Conservation (phyloP, 1,284 basidiomycete genomes). For the Phlebopus sp. region DNA sequence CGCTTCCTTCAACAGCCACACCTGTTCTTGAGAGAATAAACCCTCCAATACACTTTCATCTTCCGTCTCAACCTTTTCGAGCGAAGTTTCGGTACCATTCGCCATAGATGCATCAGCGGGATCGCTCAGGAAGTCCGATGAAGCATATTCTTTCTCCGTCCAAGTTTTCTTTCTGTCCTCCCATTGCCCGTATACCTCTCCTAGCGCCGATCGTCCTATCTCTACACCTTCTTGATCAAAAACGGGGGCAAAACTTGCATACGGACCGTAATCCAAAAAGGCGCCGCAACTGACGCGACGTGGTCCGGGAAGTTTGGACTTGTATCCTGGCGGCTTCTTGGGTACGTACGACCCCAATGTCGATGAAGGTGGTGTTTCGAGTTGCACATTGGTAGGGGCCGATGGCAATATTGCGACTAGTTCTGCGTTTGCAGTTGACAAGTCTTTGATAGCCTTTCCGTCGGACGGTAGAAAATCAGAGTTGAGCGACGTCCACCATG, state of each 20-base stretch:
- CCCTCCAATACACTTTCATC: constrained; percentile 43
- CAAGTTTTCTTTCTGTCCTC: constrained; percentile 36
- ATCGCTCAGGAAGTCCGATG: constrained; percentile 7
- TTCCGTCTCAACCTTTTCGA: constrained; percentile 8
- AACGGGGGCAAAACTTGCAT: constrained; percentile 69
- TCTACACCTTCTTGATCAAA: constrained; percentile 73
- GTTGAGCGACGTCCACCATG: constrained; percentile 75
- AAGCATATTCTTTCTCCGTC: constrained; percentile 12
- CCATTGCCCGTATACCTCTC: constrained; percentile 50
- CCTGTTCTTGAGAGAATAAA: constrained; percentile 54
- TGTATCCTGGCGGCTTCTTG: constrained; percentile 38
- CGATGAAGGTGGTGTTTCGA: constrained; percentile 20
- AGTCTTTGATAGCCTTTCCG: constrained; percentile 43
- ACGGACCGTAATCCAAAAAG: constrained; percentile 75
- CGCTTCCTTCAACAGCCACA: constrained; percentile 51
- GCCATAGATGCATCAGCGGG: constrained; percentile 1
- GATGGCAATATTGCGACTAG: constrained; percentile 70
- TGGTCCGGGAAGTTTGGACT: constrained; percentile 41
- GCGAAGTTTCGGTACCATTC: constrained; percentile 13
- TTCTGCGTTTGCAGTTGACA: constrained; percentile 66
- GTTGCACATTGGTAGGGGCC: constrained; percentile 39
- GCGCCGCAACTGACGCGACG: constrained; percentile 57
- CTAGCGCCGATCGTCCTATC: constrained; percentile 57
- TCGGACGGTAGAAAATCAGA: constrained; percentile 39
- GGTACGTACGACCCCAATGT: constrained; percentile 42